phyloP scores from a whole-genome alignment of 2,329 filamentous ascomycete species.

The Trichoderma afroharzianum region DNA sequence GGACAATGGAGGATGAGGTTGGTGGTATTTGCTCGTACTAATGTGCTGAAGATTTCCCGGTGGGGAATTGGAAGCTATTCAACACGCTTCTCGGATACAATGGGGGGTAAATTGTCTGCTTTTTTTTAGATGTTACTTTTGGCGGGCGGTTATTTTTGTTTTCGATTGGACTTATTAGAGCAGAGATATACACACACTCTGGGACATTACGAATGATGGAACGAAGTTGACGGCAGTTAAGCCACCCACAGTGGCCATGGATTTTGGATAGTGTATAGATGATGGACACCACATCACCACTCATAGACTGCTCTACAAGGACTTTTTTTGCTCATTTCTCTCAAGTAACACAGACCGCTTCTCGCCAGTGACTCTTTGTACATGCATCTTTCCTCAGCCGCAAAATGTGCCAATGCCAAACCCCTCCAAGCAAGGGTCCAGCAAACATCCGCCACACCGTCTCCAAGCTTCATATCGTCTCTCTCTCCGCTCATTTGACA shows the following conservation, averaged over 20 bases:
- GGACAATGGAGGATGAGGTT: constrained; percentile 81
- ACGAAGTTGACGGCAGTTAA: background rate
- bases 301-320: background rate
- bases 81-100: background rate
- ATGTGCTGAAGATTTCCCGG: background rate
- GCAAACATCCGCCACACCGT: background rate
- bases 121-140: background rate
- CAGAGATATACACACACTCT: background rate
- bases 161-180: background rate
- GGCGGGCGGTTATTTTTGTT: background rate
- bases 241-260: background rate
- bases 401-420: background rate
- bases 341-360: background rate
- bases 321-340: background rate
- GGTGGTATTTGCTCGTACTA: constrained; percentile 60
- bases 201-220: background rate
- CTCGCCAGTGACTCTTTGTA: background rate
- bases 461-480: background rate
- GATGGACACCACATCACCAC: background rate
- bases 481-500: background rate
- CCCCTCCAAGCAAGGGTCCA: background rate
- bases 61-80: background rate
- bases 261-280: background rate
- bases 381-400: background rate
- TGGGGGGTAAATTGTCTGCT: background rate